Evolutionary conservation across 495 filamentous ascomycete species (phyloP).

Genomic region (Xylaria grammica): DNA sequence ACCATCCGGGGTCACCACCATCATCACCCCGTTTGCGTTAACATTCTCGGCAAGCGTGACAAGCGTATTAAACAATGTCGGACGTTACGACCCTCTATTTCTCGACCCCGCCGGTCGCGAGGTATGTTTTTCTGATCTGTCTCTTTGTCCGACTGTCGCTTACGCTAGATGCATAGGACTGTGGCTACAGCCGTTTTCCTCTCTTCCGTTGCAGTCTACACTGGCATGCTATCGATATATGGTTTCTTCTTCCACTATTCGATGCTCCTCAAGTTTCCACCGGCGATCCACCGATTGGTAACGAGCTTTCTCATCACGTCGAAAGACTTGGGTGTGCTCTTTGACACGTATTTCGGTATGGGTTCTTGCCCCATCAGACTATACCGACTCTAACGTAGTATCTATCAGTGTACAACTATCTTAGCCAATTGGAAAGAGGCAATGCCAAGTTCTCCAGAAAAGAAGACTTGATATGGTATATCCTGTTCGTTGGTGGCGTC

Average conservation of each 20-base stretch:
- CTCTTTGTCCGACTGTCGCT: neutral
- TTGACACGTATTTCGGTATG: slow-evolving; percentile 84
- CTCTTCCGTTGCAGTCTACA: slow-evolving; percentile 65
- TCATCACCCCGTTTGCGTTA: neutral
- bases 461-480: slow-evolving; percentile 56
- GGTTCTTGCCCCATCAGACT: neutral
- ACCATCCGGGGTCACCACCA: neutral
- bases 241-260: slow-evolving; percentile 64
- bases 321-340: slow-evolving; percentile 64
- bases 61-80: slow-evolving; percentile 28
- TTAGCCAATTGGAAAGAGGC: slow-evolving; percentile 48
- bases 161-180: slow-evolving; percentile 56
- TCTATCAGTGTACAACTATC: slow-evolving; percentile 42
- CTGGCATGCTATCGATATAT: slow-evolving; percentile 58
- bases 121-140: slow-evolving; percentile 23
- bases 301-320: slow-evolving; percentile 77
- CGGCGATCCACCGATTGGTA: slow-evolving; percentile 60
- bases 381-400: slow-evolving; percentile 21
- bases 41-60: neutral
- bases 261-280: slow-evolving; percentile 65
- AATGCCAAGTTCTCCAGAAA: slow-evolving; percentile 49
- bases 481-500: slow-evolving; percentile 47
- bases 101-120: slow-evolving; percentile 37
- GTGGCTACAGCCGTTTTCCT: slow-evolving; percentile 70
- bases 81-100: slow-evolving; percentile 35